A percentile compares a stretch with the other conserved stretches of the same genome.
Evolutionary conservation across 768 basidiomycete species (phyloP).

Genomic region (Mycena galericulata): DNA sequence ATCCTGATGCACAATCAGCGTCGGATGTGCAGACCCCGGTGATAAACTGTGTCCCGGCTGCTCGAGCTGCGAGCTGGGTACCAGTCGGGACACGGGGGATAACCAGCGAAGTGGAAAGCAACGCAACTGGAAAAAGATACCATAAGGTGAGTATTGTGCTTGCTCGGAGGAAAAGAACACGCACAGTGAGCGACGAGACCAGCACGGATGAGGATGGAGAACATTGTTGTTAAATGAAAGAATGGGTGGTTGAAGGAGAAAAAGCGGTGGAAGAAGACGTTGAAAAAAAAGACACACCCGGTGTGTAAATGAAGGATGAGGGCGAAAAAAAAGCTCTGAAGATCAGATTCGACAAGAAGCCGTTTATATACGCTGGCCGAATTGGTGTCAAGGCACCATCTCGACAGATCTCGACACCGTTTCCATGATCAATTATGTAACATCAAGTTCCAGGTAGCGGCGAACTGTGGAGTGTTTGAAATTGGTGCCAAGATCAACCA

Average conservation of each 20-base stretch:
- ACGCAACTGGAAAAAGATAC: slow-evolving; percentile 1
- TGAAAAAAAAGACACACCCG: slow-evolving; percentile 24
- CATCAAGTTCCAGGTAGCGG: too few relatives aligned
- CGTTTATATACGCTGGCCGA: too few relatives aligned
- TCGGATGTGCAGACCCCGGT: slow-evolving; percentile 3
- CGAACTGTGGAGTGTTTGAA: too few relatives aligned
- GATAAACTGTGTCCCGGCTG: too few relatives aligned
- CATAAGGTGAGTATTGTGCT: not conserved
- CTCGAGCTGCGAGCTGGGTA: too few relatives aligned
- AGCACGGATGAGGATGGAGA: slow-evolving; percentile 14
- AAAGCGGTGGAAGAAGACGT: slow-evolving; percentile 20
- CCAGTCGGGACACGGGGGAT: slow-evolving; percentile 22
- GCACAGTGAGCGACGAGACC: slow-evolving; percentile 18
- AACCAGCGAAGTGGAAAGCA: not conserved
- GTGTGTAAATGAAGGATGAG: slow-evolving; percentile 29
- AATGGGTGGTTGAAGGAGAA: slow-evolving; percentile 10
- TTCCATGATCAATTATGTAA: too few relatives aligned
- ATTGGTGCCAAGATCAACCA: too few relatives aligned
- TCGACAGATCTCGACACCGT: too few relatives aligned
- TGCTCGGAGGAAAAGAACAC: not conserved
- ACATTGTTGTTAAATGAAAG: slow-evolving; percentile 17
- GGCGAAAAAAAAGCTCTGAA: slow-evolving; percentile 24
- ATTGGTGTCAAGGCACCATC: too few relatives aligned
- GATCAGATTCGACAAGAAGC: not conserved
- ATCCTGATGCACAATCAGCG: slow-evolving; percentile 12